phyloP scores from a whole-genome alignment of 768 basidiomycete genomes.

The Lactifluus subvellereus region DNA sequence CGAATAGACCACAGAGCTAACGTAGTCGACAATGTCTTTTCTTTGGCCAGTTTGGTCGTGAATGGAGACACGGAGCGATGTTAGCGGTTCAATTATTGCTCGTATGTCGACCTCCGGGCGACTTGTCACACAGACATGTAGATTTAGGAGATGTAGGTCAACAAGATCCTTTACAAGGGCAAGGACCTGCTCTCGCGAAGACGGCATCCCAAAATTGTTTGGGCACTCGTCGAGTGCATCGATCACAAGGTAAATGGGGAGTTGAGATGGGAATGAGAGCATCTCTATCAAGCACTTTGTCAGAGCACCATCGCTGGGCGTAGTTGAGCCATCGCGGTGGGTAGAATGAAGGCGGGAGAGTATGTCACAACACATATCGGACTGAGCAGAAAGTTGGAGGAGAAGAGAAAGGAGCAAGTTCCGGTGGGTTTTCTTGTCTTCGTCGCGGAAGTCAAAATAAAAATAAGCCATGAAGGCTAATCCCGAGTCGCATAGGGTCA shows the following conservation, averaged over 20 bases:
- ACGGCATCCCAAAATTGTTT: neutral
- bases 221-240: constrained; percentile 13
- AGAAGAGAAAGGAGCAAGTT: neutral
- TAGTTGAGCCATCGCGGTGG: neutral
- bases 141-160: neutral
- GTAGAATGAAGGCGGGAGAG: neutral
- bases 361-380: neutral
- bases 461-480: neutral
- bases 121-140: neutral
- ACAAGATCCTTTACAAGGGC: neutral
- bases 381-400: neutral
- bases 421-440: neutral
- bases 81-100: neutral
- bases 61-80: constrained; percentile 1
- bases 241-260: neutral
- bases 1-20: neutral
- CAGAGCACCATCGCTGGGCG: neutral
- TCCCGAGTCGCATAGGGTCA: neutral
- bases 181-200: neutral
- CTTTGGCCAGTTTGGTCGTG: constrained; percentile 5
- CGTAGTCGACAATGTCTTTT: neutral
- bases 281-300: neutral
- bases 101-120: neutral
- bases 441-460: constrained; percentile 1
- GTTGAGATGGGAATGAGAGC: neutral